Percentiles rank a stretch among this genome's conserved stretches.
Conservation (phyloP, 176 grass and related monocot genomes). For the Urochloa ruziziensis region DNA sequence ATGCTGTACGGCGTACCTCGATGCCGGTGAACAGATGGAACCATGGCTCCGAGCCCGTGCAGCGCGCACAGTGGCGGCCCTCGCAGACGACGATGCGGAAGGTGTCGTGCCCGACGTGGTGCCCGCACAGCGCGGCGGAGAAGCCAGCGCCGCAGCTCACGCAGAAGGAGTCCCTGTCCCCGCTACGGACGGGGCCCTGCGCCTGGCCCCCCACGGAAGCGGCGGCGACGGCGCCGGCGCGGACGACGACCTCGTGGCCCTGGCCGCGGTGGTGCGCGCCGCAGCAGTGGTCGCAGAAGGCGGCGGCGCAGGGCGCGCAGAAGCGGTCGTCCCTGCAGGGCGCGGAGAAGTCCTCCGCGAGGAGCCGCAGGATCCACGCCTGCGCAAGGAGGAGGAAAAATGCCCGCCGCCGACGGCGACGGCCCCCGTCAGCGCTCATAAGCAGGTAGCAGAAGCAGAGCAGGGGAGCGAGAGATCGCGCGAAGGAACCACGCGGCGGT, state of each 20-base stretch:
- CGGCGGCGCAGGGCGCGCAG: slow-evolving; percentile 16
- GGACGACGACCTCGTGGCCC: slow-evolving; percentile 8
- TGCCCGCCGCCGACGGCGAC: background rate
- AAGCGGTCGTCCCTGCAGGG: slow-evolving; percentile 4
- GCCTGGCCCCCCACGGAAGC: background rate
- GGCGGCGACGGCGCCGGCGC: background rate
- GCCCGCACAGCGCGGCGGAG: slow-evolving; percentile 1
- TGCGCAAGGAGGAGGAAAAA: background rate
- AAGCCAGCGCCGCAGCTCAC: background rate
- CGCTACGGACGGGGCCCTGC: background rate
- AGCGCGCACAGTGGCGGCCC: background rate
- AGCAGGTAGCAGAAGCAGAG: background rate
- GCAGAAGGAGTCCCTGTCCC: slow-evolving; percentile 1
- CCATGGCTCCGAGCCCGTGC: background rate
- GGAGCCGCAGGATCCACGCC: background rate
- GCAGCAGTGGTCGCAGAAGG: slow-evolving; percentile 27
- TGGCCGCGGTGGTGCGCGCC: background rate
- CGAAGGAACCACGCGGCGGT: background rate
- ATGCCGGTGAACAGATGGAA: background rate
- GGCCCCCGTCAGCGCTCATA: background rate
- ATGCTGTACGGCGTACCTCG: background rate
- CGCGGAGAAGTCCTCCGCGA: slow-evolving; percentile 9
- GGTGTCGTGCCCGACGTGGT: slow-evolving; percentile 9
- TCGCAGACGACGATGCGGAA: background rate
- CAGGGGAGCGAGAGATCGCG: background rate